These are phyloP conservation scores for Cronartium quercuum DNA, from an alignment of 1,284 basidiomycete species.

Conservation along the genomic window DNA sequence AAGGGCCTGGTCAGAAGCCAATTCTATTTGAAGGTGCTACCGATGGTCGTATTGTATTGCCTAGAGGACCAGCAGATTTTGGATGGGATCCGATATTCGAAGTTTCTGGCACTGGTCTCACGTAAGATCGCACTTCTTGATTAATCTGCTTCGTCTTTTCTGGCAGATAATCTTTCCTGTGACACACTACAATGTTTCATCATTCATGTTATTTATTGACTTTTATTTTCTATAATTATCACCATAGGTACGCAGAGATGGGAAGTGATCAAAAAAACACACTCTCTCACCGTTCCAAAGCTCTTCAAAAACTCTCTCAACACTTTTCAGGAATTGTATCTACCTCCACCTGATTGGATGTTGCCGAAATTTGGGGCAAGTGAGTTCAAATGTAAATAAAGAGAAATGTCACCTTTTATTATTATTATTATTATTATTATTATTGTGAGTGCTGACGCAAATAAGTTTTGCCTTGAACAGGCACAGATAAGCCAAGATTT, in stretches of 20 bases:
- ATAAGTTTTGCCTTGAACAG: no score
- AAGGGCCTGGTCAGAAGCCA: slow-evolving; percentile 70
- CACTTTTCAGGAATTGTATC: slow-evolving; percentile 55
- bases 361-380: no score
- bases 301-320: slow-evolving; percentile 69
- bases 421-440: no score
- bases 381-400: no score
- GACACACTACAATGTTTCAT: not conserved
- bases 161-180: not conserved
- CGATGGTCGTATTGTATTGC: slow-evolving; percentile 76
- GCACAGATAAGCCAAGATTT: no score
- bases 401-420: no score
- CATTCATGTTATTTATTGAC: slow-evolving; percentile 10
- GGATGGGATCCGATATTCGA: slow-evolving; percentile 91
- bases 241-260: slow-evolving; percentile 90
- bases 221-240: slow-evolving; percentile 2
- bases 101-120: slow-evolving; percentile 62
- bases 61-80: slow-evolving; percentile 70
- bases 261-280: slow-evolving; percentile 71
- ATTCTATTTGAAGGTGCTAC: slow-evolving; percentile 88
- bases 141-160: not conserved
- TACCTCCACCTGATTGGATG: no score
- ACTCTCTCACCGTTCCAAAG: slow-evolving; percentile 82
- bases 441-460: no score
- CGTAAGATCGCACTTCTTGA: slow-evolving; percentile 55